These are phyloP conservation scores for Colletotrichum cordylinicola DNA, from an alignment of 2,329 filamentous ascomycete genomes.

Conservation along the genomic window DNA sequence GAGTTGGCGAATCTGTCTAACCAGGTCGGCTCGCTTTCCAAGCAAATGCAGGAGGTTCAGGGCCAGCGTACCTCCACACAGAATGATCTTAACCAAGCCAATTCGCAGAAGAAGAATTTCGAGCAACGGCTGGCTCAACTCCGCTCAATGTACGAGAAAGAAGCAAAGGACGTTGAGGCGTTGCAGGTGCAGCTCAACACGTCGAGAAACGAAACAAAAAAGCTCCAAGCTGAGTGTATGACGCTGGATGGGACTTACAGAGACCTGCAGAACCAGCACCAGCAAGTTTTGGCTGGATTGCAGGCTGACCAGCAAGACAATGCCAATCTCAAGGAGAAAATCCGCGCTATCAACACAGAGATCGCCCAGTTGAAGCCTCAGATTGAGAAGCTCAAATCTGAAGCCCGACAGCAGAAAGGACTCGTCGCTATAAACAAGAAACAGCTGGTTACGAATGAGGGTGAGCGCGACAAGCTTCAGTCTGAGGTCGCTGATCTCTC, in stretches of 20 bases:
- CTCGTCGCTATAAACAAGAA: conserved; percentile 99
- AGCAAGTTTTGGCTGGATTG: conserved; percentile 74
- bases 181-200: conserved; percentile 82
- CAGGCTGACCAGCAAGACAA: conserved; percentile 93
- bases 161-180: conserved; percentile 83
- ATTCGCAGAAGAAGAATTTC: conserved; percentile 89
- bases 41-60: conserved; percentile 93
- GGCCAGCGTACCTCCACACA: conserved; percentile 80
- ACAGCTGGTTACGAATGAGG: conserved; percentile 88
- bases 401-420: conserved; percentile 94
- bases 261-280: conserved; percentile 83
- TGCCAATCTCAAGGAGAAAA: conserved; percentile 82
- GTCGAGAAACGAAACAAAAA: conserved; percentile 81
- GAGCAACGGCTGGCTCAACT: conserved; percentile 88
- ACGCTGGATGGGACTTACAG: conserved; percentile 81
- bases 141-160: conserved; percentile 88
- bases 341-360: conserved; percentile 81
- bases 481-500: conserved; percentile 74
- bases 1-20: conserved; percentile 96
- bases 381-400: conserved; percentile 90
- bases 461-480: conserved; percentile 87
- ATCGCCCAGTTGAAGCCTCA: conserved; percentile 85
- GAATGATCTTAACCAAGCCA: conserved; percentile 81
- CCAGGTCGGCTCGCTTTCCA: conserved; percentile 88
- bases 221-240: conserved; percentile 83